Evolutionary conservation across 805 yeast genomes (phyloP), one percentile per base, ranked within the genome.

Genomic region (Helenozyma rhizophorensis): DNA sequence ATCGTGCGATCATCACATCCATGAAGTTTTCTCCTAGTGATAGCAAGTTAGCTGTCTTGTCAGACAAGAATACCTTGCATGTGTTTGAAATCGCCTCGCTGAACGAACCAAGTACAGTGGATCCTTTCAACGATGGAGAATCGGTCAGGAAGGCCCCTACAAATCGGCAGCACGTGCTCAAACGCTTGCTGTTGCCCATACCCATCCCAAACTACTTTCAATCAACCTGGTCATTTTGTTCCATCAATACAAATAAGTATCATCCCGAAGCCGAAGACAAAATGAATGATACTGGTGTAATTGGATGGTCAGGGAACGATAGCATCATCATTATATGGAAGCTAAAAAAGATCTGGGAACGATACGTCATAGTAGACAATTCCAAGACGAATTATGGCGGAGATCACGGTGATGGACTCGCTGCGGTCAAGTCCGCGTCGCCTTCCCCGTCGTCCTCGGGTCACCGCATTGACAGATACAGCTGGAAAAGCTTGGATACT

Each of bases 61-160:
- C 95, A 11, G 96, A 87, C 59, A 93, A 90, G 53, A 80, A 78
- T 45, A 93, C 98, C 0, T 61, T 93, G 33, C 98, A 93, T 58
- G 75, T 90, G 3, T 93, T 77, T 60, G 83, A 81, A 51, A 65
- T 80, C 14, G 25, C 32, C 21, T 23, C 38, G 11, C 17, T 21
- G 12, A 19, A 5, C 10, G 27, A 23, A 4, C 16, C 21, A 6
- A n/a, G n/a, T 3, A 11, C 14, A 3, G 30, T 31, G 5, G 45
- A 39, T 12, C 37, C 32, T 12, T 42, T 33, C 16, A 21, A 25
- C 2, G 42, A 32, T 14, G 34, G 25, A 4, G 33, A 25, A 10
- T 2, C 14, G 5, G 9, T 31, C 8, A 23, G 34, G 9, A 38
- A 41, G 4, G 13, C 27, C 7, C 67, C 65, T 6, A 28, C 34